Evolutionary conservation across 352 stramenopile species (phyloP).

Genomic region (Phytopythium litorale): DNA sequence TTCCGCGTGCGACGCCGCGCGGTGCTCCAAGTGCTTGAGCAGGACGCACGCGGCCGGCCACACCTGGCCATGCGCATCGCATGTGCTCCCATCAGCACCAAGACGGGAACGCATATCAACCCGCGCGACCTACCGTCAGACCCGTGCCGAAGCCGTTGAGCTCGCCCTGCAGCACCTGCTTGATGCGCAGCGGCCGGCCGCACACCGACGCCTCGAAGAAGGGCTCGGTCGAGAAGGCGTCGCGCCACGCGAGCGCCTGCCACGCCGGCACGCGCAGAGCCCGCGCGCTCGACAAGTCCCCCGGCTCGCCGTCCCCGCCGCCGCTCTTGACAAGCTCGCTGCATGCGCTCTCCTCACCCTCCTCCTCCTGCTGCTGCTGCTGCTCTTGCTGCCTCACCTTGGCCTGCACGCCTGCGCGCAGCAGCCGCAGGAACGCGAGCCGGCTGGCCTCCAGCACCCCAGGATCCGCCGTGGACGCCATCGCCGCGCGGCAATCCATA

Average conservation of each 20-base stretch:
- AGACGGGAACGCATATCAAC: not conserved
- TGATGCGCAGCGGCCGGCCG: conserved; percentile 44
- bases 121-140: conserved; percentile 33
- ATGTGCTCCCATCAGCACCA: not conserved
- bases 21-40: conserved; percentile 76
- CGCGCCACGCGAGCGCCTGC: conserved; percentile 74
- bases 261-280: conserved; percentile 23
- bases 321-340: too few species aligned
- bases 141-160: conserved; percentile 78
- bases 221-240: conserved; percentile 60
- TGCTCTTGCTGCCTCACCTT: conserved; percentile 32
- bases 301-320: not conserved
- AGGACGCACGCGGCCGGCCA: conserved; percentile 82
- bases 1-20: conserved; percentile 17
- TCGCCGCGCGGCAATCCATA: not conserved
- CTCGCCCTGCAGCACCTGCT: conserved; percentile 76
- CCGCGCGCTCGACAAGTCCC: not conserved
- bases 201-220: conserved; percentile 55
- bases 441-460: not conserved
- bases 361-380: not conserved
- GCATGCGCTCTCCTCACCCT: not conserved
- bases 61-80: conserved; percentile 19
- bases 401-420: conserved; percentile 56
- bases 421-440: conserved; percentile 44
- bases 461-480: not conserved